Conservation (phyloP, 768 basidiomycete genomes). For the Leucogyrophana mollusca region DNA sequence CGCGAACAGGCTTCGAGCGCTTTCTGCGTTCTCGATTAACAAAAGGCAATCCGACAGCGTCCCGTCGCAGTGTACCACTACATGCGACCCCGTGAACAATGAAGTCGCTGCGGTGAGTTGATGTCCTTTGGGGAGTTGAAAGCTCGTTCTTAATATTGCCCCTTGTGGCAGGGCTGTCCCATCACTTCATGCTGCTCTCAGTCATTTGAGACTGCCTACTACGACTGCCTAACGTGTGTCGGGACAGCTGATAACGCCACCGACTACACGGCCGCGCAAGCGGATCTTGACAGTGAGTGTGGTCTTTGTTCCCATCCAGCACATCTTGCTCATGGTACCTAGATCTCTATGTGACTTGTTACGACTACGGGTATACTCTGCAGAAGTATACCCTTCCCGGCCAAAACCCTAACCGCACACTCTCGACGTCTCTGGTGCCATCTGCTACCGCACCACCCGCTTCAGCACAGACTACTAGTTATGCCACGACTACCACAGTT, state of each 20-base stretch:
- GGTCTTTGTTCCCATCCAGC: background rate
- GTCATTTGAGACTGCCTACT: conserved; percentile 38
- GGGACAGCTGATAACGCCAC: conserved; percentile 21
- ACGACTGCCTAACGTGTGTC: conserved; percentile 41
- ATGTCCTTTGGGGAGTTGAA: background rate
- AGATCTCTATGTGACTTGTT: conserved; percentile 26
- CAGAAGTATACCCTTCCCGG: conserved; percentile 24
- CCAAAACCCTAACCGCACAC: conserved; percentile 15
- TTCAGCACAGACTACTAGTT: background rate
- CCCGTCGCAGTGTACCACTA: conserved; percentile 22
- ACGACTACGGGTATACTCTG: conserved; percentile 20
- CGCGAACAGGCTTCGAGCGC: background rate
- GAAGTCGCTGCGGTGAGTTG: conserved; percentile 22
- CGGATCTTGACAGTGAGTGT: conserved; percentile 34
- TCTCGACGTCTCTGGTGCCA: background rate
- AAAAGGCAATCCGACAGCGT: conserved; percentile 18
- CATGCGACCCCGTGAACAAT: conserved; percentile 20
- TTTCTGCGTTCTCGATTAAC: conserved; percentile 3
- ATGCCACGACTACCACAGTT: background rate
- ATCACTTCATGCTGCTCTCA: conserved; percentile 37
- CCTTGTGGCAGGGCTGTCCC: conserved; percentile 24
- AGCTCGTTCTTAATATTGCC: background rate
- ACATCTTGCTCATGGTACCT: background rate
- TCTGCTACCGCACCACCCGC: background rate
- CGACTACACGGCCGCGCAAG: conserved; percentile 30